These are phyloP conservation scores for Calocybe cyanea DNA, from an alignment of 768 basidiomycete species.

Conservation along the genomic window DNA sequence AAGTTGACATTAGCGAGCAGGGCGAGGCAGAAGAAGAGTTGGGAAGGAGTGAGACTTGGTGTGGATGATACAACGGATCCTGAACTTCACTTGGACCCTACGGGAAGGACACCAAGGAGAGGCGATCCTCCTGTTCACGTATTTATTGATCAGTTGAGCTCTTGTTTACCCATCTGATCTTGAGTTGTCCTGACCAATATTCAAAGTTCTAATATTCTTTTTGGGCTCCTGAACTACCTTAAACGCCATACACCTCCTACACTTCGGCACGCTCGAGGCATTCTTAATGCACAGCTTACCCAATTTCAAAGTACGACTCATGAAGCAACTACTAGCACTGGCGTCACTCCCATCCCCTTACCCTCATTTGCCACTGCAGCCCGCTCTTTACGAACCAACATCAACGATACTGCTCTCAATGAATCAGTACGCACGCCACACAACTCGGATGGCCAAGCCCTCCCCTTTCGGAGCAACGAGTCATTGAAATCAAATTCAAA, in stretches of 20 bases:
- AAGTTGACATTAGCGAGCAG: slow-evolving; percentile 5
- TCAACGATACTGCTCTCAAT: not conserved
- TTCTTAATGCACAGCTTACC: not conserved
- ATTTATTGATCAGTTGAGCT: slow-evolving; percentile 59
- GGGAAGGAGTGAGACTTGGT: slow-evolving; percentile 10
- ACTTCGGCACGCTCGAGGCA: slow-evolving; percentile 1
- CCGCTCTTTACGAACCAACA: not conserved
- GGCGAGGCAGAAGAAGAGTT: slow-evolving; percentile 4
- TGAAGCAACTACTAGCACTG: not conserved
- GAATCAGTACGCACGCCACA: not conserved
- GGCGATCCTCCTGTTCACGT: slow-evolving; percentile 36
- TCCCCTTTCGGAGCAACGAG: too few species aligned
- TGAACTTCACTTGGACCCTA: slow-evolving; percentile 31
- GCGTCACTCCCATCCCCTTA: slow-evolving; percentile 27
- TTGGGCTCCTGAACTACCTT: slow-evolving; percentile 72
- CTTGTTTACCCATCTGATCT: slow-evolving; percentile 5
- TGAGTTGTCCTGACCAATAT: slow-evolving; percentile 19
- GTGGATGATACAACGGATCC: slow-evolving; percentile 1
- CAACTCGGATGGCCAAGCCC: not conserved
- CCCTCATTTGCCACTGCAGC: slow-evolving; percentile 38
- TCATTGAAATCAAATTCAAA: slow-evolving; percentile 2
- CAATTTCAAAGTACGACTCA: not conserved
- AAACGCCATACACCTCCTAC: slow-evolving; percentile 41
- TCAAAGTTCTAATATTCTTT: slow-evolving; percentile 82
- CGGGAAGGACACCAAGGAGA: slow-evolving; percentile 26